Percentiles rank a stretch among this genome's conserved stretches.
phyloP scores from a whole-genome alignment of 2,329 filamentous ascomycete species.

The Penicillium olsonii region DNA sequence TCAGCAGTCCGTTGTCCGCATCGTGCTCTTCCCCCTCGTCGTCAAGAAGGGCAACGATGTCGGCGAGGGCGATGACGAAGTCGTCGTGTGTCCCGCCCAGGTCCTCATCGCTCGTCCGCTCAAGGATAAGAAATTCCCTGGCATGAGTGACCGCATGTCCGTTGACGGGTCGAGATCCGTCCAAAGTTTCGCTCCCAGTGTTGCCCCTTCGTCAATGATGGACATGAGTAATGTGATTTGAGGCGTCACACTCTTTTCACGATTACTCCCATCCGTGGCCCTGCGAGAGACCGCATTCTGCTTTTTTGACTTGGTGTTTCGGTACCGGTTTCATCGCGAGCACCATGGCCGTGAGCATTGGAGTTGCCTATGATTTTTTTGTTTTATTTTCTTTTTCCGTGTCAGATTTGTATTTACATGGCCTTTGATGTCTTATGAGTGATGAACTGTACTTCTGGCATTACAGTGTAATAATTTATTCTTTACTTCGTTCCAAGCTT shows the following conservation, averaged over 20 bases:
- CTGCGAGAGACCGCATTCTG: conserved; percentile 4
- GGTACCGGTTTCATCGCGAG: conserved; percentile 8
- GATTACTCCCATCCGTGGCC: conserved; percentile 12
- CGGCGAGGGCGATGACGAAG: conserved; percentile 87
- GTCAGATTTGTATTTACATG: conserved; percentile 27
- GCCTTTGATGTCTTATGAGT: conserved; percentile 32
- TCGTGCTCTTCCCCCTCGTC: conserved; percentile 93
- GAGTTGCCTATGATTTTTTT: conserved; percentile 14
- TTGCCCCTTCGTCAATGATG: conserved; percentile 45
- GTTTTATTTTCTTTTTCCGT: conserved; percentile 16
- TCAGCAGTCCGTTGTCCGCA: conserved; percentile 75
- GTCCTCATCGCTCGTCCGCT: conserved; percentile 70
- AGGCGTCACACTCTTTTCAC: conserved; percentile 42
- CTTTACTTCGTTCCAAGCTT: neutral
- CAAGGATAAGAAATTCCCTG: conserved; percentile 45
- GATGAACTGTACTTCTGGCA: conserved; percentile 29
- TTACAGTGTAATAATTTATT: conserved; percentile 24
- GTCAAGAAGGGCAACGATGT: conserved; percentile 92
- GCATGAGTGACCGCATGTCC: conserved; percentile 46
- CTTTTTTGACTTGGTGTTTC: conserved; percentile 2
- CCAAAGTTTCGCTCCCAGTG: conserved; percentile 45
- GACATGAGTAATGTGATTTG: conserved; percentile 48
- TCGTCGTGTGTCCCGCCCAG: conserved; percentile 92
- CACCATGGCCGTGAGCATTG: conserved; percentile 10
- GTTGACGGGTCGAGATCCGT: conserved; percentile 41